Evolutionary conservation across 2,329 filamentous ascomycete genomes (phyloP).

Genomic region (Pyrenochaeta sp.): DNA sequence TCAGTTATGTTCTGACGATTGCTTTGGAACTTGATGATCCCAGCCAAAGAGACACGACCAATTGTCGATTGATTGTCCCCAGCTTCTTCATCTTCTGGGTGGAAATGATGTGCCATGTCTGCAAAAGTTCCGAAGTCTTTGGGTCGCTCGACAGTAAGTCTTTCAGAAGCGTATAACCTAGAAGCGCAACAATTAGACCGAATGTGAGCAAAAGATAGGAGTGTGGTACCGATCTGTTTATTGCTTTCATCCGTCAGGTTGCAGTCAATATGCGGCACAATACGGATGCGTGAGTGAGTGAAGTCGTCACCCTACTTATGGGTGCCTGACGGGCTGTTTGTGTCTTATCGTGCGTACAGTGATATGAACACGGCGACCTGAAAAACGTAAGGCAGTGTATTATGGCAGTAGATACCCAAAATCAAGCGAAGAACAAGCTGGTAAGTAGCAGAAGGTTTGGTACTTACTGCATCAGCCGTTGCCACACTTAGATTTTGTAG

Average conservation of each 20-base stretch:
- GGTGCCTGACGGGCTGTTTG: slow-evolving; percentile 26
- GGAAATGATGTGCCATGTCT: slow-evolving; percentile 39
- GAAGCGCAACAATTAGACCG: slow-evolving; percentile 16
- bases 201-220: slow-evolving; percentile 19
- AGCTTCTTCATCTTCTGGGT: slow-evolving; percentile 19
- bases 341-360: slow-evolving; percentile 16
- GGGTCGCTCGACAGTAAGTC: neutral
- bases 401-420: neutral
- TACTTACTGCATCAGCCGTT: slow-evolving; percentile 34
- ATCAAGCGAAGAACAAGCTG: no score
- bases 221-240: slow-evolving; percentile 9
- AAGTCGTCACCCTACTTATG: slow-evolving; percentile 6
- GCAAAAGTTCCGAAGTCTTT: slow-evolving; percentile 31
- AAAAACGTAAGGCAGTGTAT: neutral
- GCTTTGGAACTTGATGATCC: slow-evolving; percentile 33
- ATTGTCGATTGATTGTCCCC: slow-evolving; percentile 20
- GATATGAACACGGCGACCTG: slow-evolving; percentile 31
- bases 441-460: neutral
- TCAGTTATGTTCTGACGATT: slow-evolving; percentile 27
- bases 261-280: slow-evolving; percentile 21
- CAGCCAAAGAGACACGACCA: slow-evolving; percentile 21
- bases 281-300: slow-evolving; percentile 34
- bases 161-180: neutral
- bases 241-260: neutral
- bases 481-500: slow-evolving; percentile 23